Conservation (phyloP, 1,284 basidiomycete genomes). For the Schizophyllum amplum region DNA sequence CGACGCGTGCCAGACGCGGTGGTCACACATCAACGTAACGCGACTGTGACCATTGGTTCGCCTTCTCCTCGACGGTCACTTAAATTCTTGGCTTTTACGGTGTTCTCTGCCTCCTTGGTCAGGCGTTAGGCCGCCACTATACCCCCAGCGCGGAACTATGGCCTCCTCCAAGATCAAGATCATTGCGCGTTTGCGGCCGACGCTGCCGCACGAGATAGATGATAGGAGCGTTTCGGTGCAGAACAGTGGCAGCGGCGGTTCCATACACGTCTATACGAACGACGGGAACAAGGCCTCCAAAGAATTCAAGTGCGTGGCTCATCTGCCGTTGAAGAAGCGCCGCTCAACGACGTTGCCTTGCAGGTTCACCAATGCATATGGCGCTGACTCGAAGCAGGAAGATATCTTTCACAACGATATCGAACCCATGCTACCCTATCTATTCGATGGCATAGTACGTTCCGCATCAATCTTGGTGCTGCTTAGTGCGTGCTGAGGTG, state of each 20-base stretch:
- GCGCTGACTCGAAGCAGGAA: conserved; percentile 53
- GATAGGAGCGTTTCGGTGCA: conserved; percentile 53
- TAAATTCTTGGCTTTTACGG: not conserved
- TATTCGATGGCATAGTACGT: conserved; percentile 61
- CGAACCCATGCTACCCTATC: conserved; percentile 58
- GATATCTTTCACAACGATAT: conserved; percentile 68
- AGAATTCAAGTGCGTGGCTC: not conserved
- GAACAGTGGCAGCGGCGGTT: conserved; percentile 25
- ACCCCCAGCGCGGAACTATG: not conserved
- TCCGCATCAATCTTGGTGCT: not conserved
- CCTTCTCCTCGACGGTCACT: not conserved
- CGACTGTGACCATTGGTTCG: not conserved
- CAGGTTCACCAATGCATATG: conserved; percentile 68
- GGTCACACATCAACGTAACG: not conserved
- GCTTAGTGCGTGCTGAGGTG: no score
- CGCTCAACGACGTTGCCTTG: not conserved
- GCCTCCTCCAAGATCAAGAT: conserved; percentile 33
- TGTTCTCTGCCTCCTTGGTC: not conserved
- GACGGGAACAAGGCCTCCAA: not conserved
- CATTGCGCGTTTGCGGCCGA: conserved; percentile 58
- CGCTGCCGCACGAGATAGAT: conserved; percentile 47
- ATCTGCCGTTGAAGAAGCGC: not conserved
- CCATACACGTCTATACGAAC: not conserved
- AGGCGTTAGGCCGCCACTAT: not conserved
- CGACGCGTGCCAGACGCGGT: no score